A percentile compares a stretch with the other conserved stretches of the same genome.
Conservation (phyloP, 1,139 yeast species). For the Yamadazyma kanchanaburiensis region DNA sequence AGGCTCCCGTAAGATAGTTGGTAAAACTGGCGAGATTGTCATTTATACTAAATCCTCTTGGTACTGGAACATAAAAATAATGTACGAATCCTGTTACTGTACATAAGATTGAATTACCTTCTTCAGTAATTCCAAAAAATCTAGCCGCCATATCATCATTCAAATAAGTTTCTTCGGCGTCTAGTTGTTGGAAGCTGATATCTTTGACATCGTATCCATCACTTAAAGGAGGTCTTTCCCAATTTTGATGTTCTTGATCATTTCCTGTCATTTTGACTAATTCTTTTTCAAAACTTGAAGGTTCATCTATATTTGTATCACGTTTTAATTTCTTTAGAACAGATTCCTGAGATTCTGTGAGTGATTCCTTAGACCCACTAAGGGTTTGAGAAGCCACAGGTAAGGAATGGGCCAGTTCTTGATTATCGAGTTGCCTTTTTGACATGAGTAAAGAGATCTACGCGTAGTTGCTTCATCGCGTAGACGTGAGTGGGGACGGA, state of each 20-base stretch:
- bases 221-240: slow-evolving; percentile 62
- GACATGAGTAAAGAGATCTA: slow-evolving; percentile 7
- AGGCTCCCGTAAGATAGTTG: slow-evolving; percentile 46
- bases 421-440: slow-evolving; percentile 11
- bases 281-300: slow-evolving; percentile 65
- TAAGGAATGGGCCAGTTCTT: slow-evolving; percentile 38
- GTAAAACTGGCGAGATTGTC: slow-evolving; percentile 50
- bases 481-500: not conserved
- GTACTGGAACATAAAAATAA: slow-evolving; percentile 90
- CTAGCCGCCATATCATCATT: slow-evolving; percentile 65
- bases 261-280: slow-evolving; percentile 52
- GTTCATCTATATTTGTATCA: slow-evolving; percentile 24
- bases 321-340: slow-evolving; percentile 34
- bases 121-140: slow-evolving; percentile 87
- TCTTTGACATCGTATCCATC: slow-evolving; percentile 50
- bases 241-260: slow-evolving; percentile 47
- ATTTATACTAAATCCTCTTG: slow-evolving; percentile 63
- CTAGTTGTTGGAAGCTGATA: slow-evolving; percentile 84
- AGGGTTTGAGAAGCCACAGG: slow-evolving; percentile 40
- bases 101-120: slow-evolving; percentile 86
- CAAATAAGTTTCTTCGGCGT: slow-evolving; percentile 78
- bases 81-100: slow-evolving; percentile 87
- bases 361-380: slow-evolving; percentile 17
- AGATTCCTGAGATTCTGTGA: slow-evolving; percentile 29
- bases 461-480: too few relatives aligned